Conservation (phyloP, 495 filamentous ascomycete species). For the Penicillium arizonense region DNA sequence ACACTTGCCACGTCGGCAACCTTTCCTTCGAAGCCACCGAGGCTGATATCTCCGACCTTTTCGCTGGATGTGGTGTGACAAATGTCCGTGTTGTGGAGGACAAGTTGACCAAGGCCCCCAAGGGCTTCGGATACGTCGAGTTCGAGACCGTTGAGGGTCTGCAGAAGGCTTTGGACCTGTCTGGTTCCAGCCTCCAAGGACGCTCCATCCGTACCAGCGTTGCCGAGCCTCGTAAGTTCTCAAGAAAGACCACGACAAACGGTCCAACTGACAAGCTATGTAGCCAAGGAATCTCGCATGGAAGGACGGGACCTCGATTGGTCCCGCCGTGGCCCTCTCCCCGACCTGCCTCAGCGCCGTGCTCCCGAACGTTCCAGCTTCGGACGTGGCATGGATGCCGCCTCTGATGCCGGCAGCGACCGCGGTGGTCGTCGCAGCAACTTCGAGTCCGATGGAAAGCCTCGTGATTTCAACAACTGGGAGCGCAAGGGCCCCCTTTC, state of each 20-base stretch:
- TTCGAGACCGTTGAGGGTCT: slow-evolving; percentile 85
- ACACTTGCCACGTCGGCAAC: slow-evolving; percentile 93
- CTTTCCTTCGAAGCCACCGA: slow-evolving; percentile 88
- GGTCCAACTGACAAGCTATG: slow-evolving; percentile 27
- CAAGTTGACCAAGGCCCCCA: slow-evolving; percentile 83
- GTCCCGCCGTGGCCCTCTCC: slow-evolving; percentile 87
- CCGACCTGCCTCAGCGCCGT: slow-evolving; percentile 59
- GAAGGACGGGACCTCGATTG: slow-evolving; percentile 61
- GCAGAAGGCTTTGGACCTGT: slow-evolving; percentile 84
- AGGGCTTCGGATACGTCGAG: slow-evolving; percentile 97
- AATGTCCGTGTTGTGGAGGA: slow-evolving; percentile 96
- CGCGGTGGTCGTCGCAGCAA: slow-evolving; percentile 50
- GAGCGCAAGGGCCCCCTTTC: slow-evolving; percentile 92
- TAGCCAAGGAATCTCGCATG: slow-evolving; percentile 70
- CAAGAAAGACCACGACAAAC: background rate
- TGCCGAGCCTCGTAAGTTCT: slow-evolving; percentile 74
- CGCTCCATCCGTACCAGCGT: slow-evolving; percentile 85
- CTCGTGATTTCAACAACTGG: slow-evolving; percentile 89
- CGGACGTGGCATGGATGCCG: slow-evolving; percentile 49
- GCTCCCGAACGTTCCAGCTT: slow-evolving; percentile 47
- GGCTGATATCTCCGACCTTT: slow-evolving; percentile 79
- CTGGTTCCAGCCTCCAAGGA: slow-evolving; percentile 76
- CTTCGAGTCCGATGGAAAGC: slow-evolving; percentile 74
- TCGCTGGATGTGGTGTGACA: slow-evolving; percentile 75
- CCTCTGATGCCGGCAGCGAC: slow-evolving; percentile 52